Conservation (phyloP, 2,329 filamentous ascomycete genomes). For the Colletotrichum paranaense region DNA sequence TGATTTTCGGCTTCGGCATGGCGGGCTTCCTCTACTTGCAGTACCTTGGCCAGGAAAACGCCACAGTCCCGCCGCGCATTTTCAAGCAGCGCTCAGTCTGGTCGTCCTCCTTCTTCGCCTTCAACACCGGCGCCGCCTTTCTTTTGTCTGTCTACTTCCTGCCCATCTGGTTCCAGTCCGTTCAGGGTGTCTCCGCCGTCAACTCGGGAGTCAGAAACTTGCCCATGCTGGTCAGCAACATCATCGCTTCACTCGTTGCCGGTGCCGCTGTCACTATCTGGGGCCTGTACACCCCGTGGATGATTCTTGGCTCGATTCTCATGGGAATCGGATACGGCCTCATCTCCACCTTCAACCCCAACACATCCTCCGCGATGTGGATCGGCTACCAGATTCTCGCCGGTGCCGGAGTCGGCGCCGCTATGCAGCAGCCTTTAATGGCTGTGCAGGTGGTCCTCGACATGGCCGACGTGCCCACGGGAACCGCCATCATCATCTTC, state of each 20-base stretch:
- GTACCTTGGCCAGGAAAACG: slow-evolving; percentile 50
- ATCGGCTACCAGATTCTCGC: slow-evolving; percentile 57
- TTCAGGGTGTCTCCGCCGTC: slow-evolving; percentile 52
- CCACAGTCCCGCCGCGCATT: slow-evolving; percentile 56
- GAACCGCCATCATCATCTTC: slow-evolving; percentile 60
- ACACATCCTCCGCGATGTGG: slow-evolving; percentile 51
- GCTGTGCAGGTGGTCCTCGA: slow-evolving; percentile 58
- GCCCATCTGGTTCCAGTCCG: slow-evolving; percentile 59
- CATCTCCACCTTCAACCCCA: slow-evolving; percentile 51
- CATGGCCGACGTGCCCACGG: slow-evolving; percentile 56
- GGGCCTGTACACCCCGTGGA: slow-evolving; percentile 59
- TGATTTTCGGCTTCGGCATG: slow-evolving; percentile 54
- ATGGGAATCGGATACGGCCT: slow-evolving; percentile 53
- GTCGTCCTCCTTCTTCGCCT: slow-evolving; percentile 46
- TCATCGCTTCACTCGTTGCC: slow-evolving; percentile 47
- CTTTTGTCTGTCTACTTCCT: slow-evolving; percentile 50
- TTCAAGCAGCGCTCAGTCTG: slow-evolving; percentile 53
- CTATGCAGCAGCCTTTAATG: slow-evolving; percentile 57
- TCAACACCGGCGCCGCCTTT: slow-evolving; percentile 50
- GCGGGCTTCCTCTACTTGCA: slow-evolving; percentile 52
- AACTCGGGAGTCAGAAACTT: slow-evolving; percentile 54
- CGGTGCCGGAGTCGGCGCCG: slow-evolving; percentile 55
- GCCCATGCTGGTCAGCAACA: slow-evolving; percentile 51
- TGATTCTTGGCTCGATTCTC: slow-evolving; percentile 49
- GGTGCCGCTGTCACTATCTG: slow-evolving; percentile 49